Base-by-base conservation (phyloP, 768 basidiomycete genomes). In the Hortiboletus flavorubellus region DNA sequence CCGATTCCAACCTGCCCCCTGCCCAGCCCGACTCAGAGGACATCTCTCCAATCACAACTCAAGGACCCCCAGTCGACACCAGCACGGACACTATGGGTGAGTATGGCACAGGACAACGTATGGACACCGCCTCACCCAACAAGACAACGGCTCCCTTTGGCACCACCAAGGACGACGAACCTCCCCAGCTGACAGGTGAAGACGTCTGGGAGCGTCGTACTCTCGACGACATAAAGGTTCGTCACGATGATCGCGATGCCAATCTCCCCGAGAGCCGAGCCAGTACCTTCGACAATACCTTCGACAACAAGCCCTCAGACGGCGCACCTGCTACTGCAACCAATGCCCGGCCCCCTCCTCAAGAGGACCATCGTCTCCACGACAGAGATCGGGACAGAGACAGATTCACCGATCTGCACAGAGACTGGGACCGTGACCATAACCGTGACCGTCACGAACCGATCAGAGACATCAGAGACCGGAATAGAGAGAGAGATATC, bases 341-440 rank as follows among this genome's bases (percentile, higher is more conserved):
- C 43, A 59, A 64, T 29, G 15, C 55, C 53, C 61, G 56, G 43
- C 37, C 56, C 42, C 61, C 64, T 48, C 40, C 51, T 38, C 41
- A 66, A 48, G 64, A 73, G 35, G 73, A 73, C 51, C 67, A 63
- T 53, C 71, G 65, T 51, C 57, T 54, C 55, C 59, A 65, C 61
- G 75, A 75, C 58, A 69, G 64, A 52, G 71, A 73, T 35, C 61
- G 69, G 23, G 73, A 74, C 42, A 67, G 68, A 44, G 70, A 70
- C 34, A 66, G 68, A 42, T 60, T 68, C 29, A 58, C 69, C 40
- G 76, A 74, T 41, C 61, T 65, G 55, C 70, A 75, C 29, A 64
- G 60, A 51, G 64, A 65, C 40, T 45, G 43, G 43, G 72, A 75
- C 41, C 61, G 64, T 53, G 75, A 75, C n/a, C 67, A 69, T 51